Conservation (phyloP, 306 rosid species). For the Senna tora region DNA sequence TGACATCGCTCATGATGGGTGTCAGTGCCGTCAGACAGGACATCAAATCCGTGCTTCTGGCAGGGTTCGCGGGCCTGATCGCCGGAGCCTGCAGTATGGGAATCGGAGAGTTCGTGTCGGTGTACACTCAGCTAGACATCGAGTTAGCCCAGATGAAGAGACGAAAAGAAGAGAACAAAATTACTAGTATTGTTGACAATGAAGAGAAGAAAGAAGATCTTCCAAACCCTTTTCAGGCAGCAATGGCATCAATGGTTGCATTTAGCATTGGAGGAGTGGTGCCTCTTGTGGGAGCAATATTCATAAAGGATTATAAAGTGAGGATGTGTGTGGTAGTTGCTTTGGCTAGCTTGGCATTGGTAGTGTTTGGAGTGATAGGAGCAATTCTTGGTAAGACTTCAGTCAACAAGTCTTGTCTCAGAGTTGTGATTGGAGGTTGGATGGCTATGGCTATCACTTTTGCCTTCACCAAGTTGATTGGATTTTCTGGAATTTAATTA, state of each 20-base stretch:
- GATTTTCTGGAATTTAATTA: background rate
- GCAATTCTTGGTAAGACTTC: conserved; percentile 52
- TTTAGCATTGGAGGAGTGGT: conserved; percentile 59
- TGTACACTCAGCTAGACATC: conserved; percentile 56
- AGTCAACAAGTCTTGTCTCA: conserved; percentile 29
- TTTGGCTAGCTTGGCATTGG: conserved; percentile 50
- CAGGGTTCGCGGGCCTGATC: conserved; percentile 61
- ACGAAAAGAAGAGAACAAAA: conserved; percentile 15
- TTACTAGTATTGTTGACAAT: background rate
- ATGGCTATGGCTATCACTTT: conserved; percentile 43
- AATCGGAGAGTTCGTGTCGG: conserved; percentile 66
- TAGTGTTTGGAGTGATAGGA: conserved; percentile 55
- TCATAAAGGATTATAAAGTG: conserved; percentile 43
- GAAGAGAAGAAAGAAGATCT: background rate
- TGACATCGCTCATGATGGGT: conserved; percentile 63
- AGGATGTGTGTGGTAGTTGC: conserved; percentile 52
- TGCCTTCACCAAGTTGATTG: conserved; percentile 39
- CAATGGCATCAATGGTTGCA: conserved; percentile 61
- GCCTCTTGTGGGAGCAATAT: conserved; percentile 56
- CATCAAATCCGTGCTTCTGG: conserved; percentile 51
- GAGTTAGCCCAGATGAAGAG: conserved; percentile 54
- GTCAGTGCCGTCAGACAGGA: conserved; percentile 60
- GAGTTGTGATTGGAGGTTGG: conserved; percentile 46
- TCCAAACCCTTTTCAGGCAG: conserved; percentile 57
- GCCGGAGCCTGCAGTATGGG: conserved; percentile 73